Evolutionary conservation across 345 rosid genomes (phyloP).

Genomic region (Eucalyptus curtisii): DNA sequence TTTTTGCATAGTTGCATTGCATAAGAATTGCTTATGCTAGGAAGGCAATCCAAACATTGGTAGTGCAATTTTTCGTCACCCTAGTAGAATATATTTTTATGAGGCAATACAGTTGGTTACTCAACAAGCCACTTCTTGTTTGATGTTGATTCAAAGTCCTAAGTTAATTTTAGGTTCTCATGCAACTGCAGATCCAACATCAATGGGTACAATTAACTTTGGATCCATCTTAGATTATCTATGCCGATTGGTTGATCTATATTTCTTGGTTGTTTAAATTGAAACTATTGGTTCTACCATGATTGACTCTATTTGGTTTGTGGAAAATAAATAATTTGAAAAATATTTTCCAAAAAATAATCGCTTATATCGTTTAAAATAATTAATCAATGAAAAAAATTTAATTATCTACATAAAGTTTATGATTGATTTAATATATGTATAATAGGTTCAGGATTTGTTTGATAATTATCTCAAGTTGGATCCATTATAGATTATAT

Average conservation of each 20-base stretch:
- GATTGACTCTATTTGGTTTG: not conserved
- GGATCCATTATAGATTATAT: no score
- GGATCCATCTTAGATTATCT: not conserved
- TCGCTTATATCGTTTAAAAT: accelerated
- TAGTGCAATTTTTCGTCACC: not conserved
- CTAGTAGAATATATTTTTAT: not conserved
- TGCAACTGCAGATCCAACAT: not conserved
- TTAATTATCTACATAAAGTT: not conserved
- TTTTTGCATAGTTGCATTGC: not conserved
- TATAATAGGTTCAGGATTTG: no score
- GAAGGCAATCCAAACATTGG: not conserved
- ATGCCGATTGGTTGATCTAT: not conserved
- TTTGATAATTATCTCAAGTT: not conserved
- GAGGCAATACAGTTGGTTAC: not conserved
- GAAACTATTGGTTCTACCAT: not conserved
- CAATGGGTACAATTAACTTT: not conserved
- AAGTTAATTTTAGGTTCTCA: not conserved
- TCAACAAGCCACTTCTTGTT: not conserved
- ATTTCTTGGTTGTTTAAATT: not conserved
- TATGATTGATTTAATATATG: no score
- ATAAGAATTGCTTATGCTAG: not conserved
- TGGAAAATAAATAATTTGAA: accelerated
- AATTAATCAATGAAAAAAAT: not conserved
- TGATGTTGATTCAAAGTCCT: not conserved
- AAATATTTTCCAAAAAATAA: accelerated